Evolutionary conservation across 441 rosid genomes (phyloP).

Genomic region (Lagerstroemia fauriei): DNA sequence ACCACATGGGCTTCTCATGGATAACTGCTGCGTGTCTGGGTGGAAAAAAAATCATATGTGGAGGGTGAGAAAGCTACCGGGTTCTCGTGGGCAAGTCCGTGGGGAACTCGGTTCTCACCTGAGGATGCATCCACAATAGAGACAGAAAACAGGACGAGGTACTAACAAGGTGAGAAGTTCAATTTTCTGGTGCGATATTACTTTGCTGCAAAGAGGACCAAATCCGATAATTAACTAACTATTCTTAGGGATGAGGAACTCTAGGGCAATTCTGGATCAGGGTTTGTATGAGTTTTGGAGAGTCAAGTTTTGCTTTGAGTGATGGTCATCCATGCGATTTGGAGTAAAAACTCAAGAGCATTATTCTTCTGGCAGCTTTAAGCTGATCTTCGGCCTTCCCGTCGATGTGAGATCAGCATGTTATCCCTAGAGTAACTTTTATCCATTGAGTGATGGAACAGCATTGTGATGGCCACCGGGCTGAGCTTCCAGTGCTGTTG

Average conservation of each 20-base stretch:
- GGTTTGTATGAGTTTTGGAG: conserved; percentile 36
- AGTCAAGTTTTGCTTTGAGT: conserved; percentile 36
- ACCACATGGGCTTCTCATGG: conserved; percentile 36
- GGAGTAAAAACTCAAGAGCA: neutral
- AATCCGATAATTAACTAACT: neutral
- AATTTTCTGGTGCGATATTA: conserved; percentile 27
- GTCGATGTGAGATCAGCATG: too few species aligned
- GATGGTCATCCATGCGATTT: conserved; percentile 21
- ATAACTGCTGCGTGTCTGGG: conserved; percentile 42
- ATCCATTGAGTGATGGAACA: too few species aligned
- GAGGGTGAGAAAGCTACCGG: too few species aligned
- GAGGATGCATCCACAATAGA: too few species aligned
- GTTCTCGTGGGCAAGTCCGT: too few species aligned
- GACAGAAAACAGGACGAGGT: too few species aligned
- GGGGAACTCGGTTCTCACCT: too few species aligned
- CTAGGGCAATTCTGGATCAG: conserved; percentile 15
- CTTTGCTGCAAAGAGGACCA: neutral
- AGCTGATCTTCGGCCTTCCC: neutral
- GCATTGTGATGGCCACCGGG: too few species aligned
- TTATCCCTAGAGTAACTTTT: too few species aligned
- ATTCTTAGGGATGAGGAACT: neutral
- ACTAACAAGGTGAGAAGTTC: conserved; percentile 30
- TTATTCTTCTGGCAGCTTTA: neutral
- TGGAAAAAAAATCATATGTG: conserved; percentile 57
- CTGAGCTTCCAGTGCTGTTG: neutral